Evolutionary conservation across 208 protist species (phyloP).

Genomic region (Leishmania martiniquensis): DNA sequence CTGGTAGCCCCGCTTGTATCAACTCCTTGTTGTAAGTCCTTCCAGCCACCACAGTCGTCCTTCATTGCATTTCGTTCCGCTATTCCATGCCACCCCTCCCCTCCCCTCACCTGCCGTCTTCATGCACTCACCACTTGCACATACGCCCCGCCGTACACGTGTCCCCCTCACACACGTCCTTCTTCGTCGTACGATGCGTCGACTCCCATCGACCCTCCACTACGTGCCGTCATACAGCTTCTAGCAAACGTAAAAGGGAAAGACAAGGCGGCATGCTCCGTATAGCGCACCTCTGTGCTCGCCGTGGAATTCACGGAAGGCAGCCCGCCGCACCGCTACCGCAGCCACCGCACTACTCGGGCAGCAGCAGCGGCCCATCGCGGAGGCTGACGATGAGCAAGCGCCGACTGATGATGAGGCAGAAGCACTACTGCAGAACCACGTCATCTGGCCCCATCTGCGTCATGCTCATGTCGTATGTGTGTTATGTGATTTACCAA

Average conservation of each 20-base stretch:
- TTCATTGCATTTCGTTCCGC: neutral
- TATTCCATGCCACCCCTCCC: too few relatives aligned
- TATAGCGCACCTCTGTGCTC: neutral
- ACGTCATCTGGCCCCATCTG: slow-evolving; percentile 42
- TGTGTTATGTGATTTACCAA: slow-evolving; percentile 35
- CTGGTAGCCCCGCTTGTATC: neutral
- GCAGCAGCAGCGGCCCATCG: neutral
- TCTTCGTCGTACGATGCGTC: neutral
- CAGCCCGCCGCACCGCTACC: neutral
- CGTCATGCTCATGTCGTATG: slow-evolving; percentile 48
- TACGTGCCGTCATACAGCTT: neutral
- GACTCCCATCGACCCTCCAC: neutral
- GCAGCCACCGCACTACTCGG: neutral
- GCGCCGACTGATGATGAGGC: slow-evolving; percentile 44
- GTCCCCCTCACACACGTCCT: neutral
- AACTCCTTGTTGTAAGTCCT: too few relatives aligned
- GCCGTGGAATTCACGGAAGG: neutral
- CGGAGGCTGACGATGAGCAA: slow-evolving; percentile 58
- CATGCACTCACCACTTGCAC: neutral
- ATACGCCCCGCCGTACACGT: neutral
- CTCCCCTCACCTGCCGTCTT: too few relatives aligned
- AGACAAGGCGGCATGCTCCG: too few relatives aligned
- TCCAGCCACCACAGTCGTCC: neutral
- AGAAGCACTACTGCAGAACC: slow-evolving; percentile 33
- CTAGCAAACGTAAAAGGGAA: neutral